Base-by-base conservation (phyloP, 805 yeast genomes). In the Candida suzukii region DNA sequence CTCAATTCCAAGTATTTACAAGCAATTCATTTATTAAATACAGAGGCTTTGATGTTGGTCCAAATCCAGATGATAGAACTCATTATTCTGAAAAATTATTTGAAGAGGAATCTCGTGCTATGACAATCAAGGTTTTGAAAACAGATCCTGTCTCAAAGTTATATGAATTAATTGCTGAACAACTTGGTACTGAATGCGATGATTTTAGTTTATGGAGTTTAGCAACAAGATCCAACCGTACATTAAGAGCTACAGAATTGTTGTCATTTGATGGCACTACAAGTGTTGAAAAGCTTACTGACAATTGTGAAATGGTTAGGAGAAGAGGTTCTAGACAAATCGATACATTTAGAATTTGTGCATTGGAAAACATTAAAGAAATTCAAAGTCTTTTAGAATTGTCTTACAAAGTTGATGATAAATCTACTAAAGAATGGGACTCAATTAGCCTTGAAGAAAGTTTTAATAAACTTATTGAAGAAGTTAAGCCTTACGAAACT, bases 21-120 rank as follows among this genome's bases (percentile, higher is more conserved):
- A 56, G 66, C 31, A 56, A 66, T 2, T 73, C 78, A 33, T 82
- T 86, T 51, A 62, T 66, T 42, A 64, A 74, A 41, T 81, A 75
- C 53, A 70, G 76, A 52, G 95, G 95, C 0, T 80, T 85, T 54
- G 96, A 88, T 57, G 55, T 83, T 14, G 86, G 81, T 12, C 80
- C 87, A 4, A 85, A 85, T 67, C 72, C 74, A 13, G 55, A 53
- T 4, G 61, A 59, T 35, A 54, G 50, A 11, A 66, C 67, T 35
- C 66, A 67, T 35, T 80, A 66, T 48, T 74, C 74, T 37, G 71
- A 74, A 25, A 73, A 68, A 1, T 57, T 76, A n/a, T 70, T 68
- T 48, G 70, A 68, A 29, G 64, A 67, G 1, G 66, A 65, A 5
- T 67, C 76, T 1, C 67, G 64, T 43, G 81, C 93, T 0, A 11